A percentile compares a stretch with the other conserved stretches of the same genome.
Evolutionary conservation across 129 eudicot species (phyloP).

Genomic region (Arctium lappa): DNA sequence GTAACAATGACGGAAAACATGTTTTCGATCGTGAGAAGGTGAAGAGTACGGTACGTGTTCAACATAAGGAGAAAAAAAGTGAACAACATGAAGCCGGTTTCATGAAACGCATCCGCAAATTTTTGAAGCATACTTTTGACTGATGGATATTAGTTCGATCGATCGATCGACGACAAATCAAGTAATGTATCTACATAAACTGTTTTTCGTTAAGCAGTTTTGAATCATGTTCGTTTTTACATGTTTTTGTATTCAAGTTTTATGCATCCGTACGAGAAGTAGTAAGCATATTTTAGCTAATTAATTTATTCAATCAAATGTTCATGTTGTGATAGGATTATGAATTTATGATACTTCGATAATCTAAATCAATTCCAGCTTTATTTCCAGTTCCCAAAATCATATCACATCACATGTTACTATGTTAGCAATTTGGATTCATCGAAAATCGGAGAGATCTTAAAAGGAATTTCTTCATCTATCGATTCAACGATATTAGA

Average conservation of each 20-base stretch:
- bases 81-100: conserved; percentile 16
- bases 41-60: not conserved
- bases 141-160: conserved; percentile 10
- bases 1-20: conserved; percentile 10
- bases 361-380: not conserved
- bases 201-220: conserved; percentile 15
- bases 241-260: conserved; percentile 11
- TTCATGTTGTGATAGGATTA: not conserved
- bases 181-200: conserved; percentile 21
- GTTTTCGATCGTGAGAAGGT: conserved; percentile 7
- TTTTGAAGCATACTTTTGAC: conserved; percentile 29
- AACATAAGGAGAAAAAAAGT: conserved; percentile 10
- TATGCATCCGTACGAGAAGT: conserved; percentile 34
- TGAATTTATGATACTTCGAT: not conserved
- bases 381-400: conserved; percentile 16
- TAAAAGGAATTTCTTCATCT: not conserved
- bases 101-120: conserved; percentile 30
- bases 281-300: conserved; percentile 21
- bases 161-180: conserved; percentile 2
- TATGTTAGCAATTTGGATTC: not conserved
- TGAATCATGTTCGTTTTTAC: not conserved
- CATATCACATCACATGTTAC: not conserved
- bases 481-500: too few relatives aligned
- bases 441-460: not conserved
- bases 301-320: conserved; percentile 7